Conservation (phyloP, 1,284 basidiomycete species). For the Ceratobasidium papillatum region DNA sequence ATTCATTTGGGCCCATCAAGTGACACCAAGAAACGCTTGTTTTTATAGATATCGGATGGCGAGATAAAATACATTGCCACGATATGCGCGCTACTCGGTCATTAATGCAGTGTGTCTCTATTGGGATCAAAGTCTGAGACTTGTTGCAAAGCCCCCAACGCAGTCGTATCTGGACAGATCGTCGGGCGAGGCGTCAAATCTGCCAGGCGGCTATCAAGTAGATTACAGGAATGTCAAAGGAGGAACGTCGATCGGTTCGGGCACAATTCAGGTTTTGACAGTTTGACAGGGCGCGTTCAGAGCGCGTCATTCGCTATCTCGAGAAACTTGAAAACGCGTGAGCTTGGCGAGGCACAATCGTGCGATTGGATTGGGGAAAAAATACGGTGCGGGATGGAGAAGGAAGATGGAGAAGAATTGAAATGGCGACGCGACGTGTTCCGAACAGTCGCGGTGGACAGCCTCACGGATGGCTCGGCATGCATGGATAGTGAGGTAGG, state of each 20-base stretch:
- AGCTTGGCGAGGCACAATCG: slow-evolving; percentile 34
- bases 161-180: background rate
- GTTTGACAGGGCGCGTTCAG: background rate
- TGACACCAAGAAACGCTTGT: too few relatives aligned
- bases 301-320: slow-evolving; percentile 7
- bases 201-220: slow-evolving; percentile 14
- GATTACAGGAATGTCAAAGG: background rate
- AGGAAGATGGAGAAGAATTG: background rate
- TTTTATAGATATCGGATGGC: background rate
- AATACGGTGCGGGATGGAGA: background rate
- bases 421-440: slow-evolving; percentile 23
- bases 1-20: background rate
- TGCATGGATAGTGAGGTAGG: background rate
- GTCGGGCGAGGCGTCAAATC: background rate
- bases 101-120: background rate
- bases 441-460: slow-evolving; percentile 11
- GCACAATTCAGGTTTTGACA: background rate
- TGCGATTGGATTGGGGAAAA: background rate
- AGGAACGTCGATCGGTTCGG: background rate
- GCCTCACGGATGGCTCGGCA: slow-evolving; percentile 1
- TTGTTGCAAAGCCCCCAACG: background rate
- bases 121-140: background rate
- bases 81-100: background rate
- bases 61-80: background rate
- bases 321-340: slow-evolving; percentile 1